phyloP scores from a whole-genome alignment of 116 monocot genomes.

The Phalaenopsis hybrid region DNA sequence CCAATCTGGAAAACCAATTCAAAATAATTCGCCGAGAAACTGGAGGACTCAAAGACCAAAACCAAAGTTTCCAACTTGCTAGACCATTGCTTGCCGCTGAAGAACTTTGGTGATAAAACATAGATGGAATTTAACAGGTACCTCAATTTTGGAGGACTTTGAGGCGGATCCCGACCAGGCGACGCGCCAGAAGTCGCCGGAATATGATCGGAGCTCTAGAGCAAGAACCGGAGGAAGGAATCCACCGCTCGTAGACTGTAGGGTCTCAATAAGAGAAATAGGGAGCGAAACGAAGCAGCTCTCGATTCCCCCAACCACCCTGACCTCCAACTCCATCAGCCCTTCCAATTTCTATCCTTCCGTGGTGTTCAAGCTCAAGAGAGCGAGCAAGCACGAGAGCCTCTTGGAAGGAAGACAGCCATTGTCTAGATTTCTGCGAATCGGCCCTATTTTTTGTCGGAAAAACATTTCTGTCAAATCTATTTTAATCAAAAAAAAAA shows the following conservation, averaged over 20 bases:
- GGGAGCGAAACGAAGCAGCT: slow-evolving; percentile 90
- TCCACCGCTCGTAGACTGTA: slow-evolving; percentile 48
- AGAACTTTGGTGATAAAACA: neutral
- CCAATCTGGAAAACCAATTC: slow-evolving; percentile 36
- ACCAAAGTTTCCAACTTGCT: neutral
- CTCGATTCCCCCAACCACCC: slow-evolving; percentile 45
- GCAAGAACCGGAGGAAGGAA: slow-evolving; percentile 67
- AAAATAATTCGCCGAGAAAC: neutral
- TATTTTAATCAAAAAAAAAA: too few relatives aligned
- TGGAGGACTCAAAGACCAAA: neutral
- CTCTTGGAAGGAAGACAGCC: neutral
- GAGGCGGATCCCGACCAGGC: slow-evolving; percentile 93
- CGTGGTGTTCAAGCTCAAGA: neutral
- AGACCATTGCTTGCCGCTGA: neutral
- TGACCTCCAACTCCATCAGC: slow-evolving; percentile 72
- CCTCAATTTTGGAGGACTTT: slow-evolving; percentile 69
- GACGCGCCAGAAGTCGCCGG: slow-evolving; percentile 55
- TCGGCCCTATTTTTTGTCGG: too few relatives aligned
- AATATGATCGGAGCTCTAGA: slow-evolving; percentile 63
- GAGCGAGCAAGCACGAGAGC: neutral
- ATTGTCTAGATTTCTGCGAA: too few relatives aligned
- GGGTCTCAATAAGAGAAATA: slow-evolving; percentile 56
- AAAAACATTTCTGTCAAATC: too few relatives aligned
- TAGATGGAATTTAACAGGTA: slow-evolving; percentile 1
- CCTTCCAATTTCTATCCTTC: neutral